Percentiles rank a stretch among this genome's conserved stretches.
These are phyloP conservation scores for Tolypocladium album DNA, from an alignment of 2,329 filamentous ascomycete species.

Conservation along the genomic window DNA sequence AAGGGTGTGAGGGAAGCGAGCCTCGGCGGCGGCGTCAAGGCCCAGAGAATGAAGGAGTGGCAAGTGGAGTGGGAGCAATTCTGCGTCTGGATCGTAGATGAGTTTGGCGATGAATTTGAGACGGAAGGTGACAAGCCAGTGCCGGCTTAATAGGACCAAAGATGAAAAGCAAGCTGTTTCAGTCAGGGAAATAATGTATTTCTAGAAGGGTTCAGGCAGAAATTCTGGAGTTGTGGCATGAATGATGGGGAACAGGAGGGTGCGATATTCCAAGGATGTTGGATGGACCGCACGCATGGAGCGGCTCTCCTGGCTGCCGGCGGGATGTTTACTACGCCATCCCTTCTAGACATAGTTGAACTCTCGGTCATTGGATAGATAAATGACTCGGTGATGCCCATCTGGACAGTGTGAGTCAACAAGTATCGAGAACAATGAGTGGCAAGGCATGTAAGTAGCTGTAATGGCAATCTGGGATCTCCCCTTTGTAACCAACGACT, in stretches of 20 bases:
- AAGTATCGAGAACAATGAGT: neutral
- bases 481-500: neutral
- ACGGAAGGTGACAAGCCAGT: conserved; percentile 7
- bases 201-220: neutral
- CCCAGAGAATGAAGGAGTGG: conserved; percentile 67
- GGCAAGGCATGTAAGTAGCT: neutral
- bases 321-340: neutral
- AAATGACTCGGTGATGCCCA: neutral
- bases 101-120: conserved; percentile 58
- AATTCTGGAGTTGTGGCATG: neutral
- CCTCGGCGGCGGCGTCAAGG: conserved; percentile 59
- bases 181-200: neutral
- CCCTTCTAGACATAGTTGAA: neutral
- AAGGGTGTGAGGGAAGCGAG: conserved; percentile 64
- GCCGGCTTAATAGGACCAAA: neutral
- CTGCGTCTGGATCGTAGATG: conserved; percentile 78
- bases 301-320: neutral
- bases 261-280: no score
- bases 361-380: neutral
- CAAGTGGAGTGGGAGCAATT: conserved; percentile 76
- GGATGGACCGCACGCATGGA: no score
- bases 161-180: neutral
- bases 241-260: neutral
- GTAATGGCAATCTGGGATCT: neutral
- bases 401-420: neutral